Percentiles rank a stretch among this genome's conserved stretches.
These are phyloP conservation scores for Fusarium newnesense DNA, from an alignment of 2,329 filamentous ascomycete species.

Conservation along the genomic window DNA sequence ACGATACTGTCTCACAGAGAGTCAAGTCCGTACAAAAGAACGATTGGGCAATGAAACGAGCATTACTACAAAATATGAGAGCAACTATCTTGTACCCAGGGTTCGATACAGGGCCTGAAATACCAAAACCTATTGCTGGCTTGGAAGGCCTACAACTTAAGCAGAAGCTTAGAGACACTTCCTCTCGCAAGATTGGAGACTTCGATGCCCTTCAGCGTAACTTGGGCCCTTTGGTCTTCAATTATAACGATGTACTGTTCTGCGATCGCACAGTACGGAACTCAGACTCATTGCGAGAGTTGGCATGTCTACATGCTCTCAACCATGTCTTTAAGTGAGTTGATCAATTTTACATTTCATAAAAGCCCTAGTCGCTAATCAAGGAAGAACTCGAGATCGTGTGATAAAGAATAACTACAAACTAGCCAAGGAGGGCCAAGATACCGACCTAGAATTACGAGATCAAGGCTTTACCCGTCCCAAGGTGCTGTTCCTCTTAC, in stretches of 20 bases:
- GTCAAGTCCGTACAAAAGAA: conserved; percentile 61
- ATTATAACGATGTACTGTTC: conserved; percentile 83
- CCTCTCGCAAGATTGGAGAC: conserved; percentile 62
- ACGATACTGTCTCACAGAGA: conserved; percentile 65
- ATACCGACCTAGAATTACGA: conserved; percentile 76
- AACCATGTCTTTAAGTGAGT: conserved; percentile 90
- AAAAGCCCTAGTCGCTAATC: conserved; percentile 24
- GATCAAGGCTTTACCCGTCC: conserved; percentile 97
- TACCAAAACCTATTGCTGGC: conserved; percentile 49
- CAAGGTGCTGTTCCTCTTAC: conserved; percentile 90
- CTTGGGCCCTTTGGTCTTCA: conserved; percentile 78
- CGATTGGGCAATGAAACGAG: conserved; percentile 63
- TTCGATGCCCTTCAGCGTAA: conserved; percentile 72
- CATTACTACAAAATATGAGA: conserved; percentile 58
- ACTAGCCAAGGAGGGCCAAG: conserved; percentile 72
- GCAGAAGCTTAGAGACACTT: conserved; percentile 69
- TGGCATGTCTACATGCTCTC: conserved; percentile 83
- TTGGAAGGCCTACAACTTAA: conserved; percentile 72
- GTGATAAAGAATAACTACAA: conserved; percentile 93
- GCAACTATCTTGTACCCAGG: conserved; percentile 60
- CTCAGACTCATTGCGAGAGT: conserved; percentile 72
- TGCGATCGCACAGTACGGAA: conserved; percentile 77
- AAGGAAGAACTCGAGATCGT: conserved; percentile 78
- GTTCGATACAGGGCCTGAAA: conserved; percentile 47
- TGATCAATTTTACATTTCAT: neutral